These are phyloP conservation scores for Pythium folliculosum DNA, from an alignment of 352 stramenopile genomes.

Conservation along the genomic window DNA sequence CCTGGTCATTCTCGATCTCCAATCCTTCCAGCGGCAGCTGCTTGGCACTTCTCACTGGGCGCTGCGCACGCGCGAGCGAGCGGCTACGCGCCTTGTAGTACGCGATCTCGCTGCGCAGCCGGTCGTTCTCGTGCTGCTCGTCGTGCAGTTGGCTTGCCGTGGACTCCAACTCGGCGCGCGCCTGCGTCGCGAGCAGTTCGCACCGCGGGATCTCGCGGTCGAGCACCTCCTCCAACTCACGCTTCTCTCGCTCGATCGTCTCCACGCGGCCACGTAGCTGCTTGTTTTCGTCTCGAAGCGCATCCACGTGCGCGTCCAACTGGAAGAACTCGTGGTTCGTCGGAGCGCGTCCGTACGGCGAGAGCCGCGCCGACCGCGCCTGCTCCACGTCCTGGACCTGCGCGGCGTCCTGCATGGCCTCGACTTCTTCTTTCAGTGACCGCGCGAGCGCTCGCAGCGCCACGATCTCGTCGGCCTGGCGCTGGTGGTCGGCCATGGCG, in stretches of 20 bases:
- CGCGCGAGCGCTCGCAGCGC: conserved; percentile 52
- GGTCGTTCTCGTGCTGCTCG: conserved; percentile 29
- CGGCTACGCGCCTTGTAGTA: conserved; percentile 25
- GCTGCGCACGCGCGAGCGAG: conserved; percentile 11
- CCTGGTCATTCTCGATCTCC: not conserved
- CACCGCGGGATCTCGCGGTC: conserved; percentile 23
- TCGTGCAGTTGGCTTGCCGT: conserved; percentile 24
- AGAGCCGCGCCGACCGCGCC: too few relatives aligned
- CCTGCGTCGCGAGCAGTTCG: conserved; percentile 24
- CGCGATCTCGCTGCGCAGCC: conserved; percentile 18
- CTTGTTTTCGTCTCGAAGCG: conserved; percentile 43
- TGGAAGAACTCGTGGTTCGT: conserved; percentile 49
- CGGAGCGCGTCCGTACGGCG: not conserved
- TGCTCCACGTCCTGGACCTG: too few relatives aligned
- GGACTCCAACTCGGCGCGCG: conserved; percentile 24
- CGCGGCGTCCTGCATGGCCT: conserved; percentile 35
- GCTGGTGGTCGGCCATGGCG: conserved; percentile 45
- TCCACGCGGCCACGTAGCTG: conserved; percentile 33
- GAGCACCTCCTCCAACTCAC: conserved; percentile 17
- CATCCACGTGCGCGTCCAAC: conserved; percentile 46
- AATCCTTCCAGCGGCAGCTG: not conserved
- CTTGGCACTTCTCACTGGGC: not conserved
- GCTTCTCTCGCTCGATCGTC: conserved; percentile 10
- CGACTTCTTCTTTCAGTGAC: conserved; percentile 58
- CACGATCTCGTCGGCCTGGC: conserved; percentile 63